Base-by-base conservation (phyloP, 73 alveolate genomes). In the Durusdinium trenchii region DNA sequence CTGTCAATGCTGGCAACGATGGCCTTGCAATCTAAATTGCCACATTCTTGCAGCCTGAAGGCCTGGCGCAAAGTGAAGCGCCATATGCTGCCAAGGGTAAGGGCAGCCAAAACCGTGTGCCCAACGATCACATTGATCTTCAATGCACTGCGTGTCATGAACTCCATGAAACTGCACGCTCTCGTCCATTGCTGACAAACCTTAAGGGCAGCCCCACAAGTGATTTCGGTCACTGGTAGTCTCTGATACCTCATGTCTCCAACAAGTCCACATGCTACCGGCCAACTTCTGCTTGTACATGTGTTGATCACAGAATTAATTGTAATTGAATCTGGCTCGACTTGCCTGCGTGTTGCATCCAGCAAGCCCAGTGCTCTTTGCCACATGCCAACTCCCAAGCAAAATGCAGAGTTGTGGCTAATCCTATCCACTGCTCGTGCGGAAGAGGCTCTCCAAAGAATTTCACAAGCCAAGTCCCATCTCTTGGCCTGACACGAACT, bases 371-470 rank as follows among this genome's bases (percentile, higher is more conserved):
- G 30, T 47, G 69, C 32, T 26, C 43, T 45, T 30, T 6, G 67
- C 90, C 90, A 79, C 45, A 26, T 26, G 67, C 69, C 67, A 9
- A 6, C 40, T 42, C 69, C 32, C 46, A 67, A 61, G 48, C 45
- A 79, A 45, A 20, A 79, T 20, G 69, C 64, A 47, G 90, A 47
- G 90, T 79, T 79, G 90, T 79, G 48, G 90, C 90, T 79, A 45
- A 79, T 79, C 28, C 69, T 32, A 47, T 79, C 90, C 69, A 47
- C 23, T 26, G 90, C 67, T 47, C 90, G 90, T 67, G 48, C 9
- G 69, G 3, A 10, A 32, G 90, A 40, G 5, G 69, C 46, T 67
- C 35, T 43, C 36, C 30, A 46, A 61, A 79, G 48, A 46, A 79
- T 9, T 40, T 9, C 6, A 46, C 47, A 30, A 47, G 90, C 90